Evolutionary conservation across 345 rosid species (phyloP), one percentile per base, ranked within the genome.

Genomic region (Cardamine chenopodiifolia): DNA sequence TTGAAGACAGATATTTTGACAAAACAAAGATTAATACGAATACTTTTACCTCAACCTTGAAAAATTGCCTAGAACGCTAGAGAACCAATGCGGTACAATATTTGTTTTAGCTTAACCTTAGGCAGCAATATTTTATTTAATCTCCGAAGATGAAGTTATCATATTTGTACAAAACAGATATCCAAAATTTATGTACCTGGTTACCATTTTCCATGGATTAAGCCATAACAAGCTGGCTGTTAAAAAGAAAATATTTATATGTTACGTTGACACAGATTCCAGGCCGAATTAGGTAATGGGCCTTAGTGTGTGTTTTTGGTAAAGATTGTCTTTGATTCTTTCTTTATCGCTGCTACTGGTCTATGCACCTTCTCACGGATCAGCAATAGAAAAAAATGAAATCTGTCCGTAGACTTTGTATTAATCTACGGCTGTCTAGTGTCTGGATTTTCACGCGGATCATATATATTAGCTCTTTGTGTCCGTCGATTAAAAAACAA

Each of bases 401-500:
- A 23, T 31, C 26, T 25, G 12, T 22, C 78, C 72, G 60, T 74
- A 23, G 2, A 20, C 2, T 14, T 11, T 7, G 0, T 1, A 17
- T 0, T 12, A 47, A 57, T 66, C 66, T 9, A 66, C 67, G 60
- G 67, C 5, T 31, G 0, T 6, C 8, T 3, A 35, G 3, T 35
- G 40, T 10, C 40, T 10, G 37, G 2, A 12, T 47, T 35, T 66
- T 57, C 44, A 74, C 61, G 60, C 60, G 67, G 78, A 74, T 74
- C 32, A 7, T 18, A 0, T n/a, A n/a, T 3, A 10, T 5, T 25
- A 32, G 3, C 9, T 4, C 6, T 22, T 66, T 17, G 5, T 35
- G 8, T 18, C 78, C 72, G 78, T 74, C 42, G 72, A 74, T 74
- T 66, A 56, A 65, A 54, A 32, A 0, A 0, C 9, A 22, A 65